A percentile compares a stretch with the other conserved stretches of the same genome.
Conservation (phyloP, 2,329 filamentous ascomycete genomes). For the Aureobasidium sp. region DNA sequence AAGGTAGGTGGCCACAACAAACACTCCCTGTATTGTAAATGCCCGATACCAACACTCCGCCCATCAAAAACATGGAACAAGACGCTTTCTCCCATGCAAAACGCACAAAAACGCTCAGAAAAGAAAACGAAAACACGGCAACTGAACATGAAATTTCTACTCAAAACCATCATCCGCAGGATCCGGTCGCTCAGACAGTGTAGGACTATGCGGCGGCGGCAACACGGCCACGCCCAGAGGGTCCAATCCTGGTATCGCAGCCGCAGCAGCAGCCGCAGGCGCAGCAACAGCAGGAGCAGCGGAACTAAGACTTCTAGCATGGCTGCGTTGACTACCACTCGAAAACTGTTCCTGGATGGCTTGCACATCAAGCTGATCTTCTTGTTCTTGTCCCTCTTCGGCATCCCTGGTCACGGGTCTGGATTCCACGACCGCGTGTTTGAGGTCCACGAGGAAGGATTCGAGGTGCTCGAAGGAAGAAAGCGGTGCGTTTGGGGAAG, state of each 20-base stretch:
- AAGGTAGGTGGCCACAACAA: too few species aligned
- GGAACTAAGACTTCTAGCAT: constrained; percentile 37
- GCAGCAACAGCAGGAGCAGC: constrained; percentile 1
- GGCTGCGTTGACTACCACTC: constrained; percentile 25
- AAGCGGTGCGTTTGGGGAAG: background rate
- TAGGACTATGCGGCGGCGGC: constrained; percentile 3
- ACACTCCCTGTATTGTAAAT: too few species aligned
- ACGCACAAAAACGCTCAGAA: too few species aligned
- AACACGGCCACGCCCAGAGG: constrained; percentile 24
- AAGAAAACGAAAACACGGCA: too few species aligned
- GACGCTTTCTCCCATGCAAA: too few species aligned
- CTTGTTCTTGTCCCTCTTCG: constrained; percentile 31
- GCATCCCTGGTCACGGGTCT: constrained; percentile 22
- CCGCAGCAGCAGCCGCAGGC: background rate
- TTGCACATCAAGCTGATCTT: constrained; percentile 23
- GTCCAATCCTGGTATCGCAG: constrained; percentile 19
- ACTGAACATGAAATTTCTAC: background rate
- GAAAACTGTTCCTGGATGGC: constrained; percentile 22
- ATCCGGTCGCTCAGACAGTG: background rate
- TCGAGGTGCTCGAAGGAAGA: constrained; percentile 43
- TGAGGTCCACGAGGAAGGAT: constrained; percentile 57
- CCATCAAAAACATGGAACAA: too few species aligned
- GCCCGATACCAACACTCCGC: too few species aligned
- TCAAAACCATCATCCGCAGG: constrained; percentile 10
- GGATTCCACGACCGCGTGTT: constrained; percentile 48